phyloP scores from a whole-genome alignment of 805 yeast genomes.

The Yarrowia keelungensis region DNA sequence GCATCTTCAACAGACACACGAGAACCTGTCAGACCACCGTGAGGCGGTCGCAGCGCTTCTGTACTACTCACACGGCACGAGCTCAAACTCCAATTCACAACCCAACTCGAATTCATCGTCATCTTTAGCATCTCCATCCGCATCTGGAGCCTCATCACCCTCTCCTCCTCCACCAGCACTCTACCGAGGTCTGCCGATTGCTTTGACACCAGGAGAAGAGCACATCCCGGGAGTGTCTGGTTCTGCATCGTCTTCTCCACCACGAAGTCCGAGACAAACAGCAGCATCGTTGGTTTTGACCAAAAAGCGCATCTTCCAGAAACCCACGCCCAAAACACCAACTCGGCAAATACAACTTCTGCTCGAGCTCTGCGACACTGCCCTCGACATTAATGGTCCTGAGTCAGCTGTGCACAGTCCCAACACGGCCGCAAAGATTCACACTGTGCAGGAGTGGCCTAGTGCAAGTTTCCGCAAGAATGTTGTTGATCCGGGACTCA shows the following conservation, averaged over 20 bases:
- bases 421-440: conserved; percentile 25
- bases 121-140: conserved; percentile 22
- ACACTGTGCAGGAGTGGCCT: conserved; percentile 37
- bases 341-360: conserved; percentile 57
- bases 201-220: conserved; percentile 27
- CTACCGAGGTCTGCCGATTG: conserved; percentile 18
- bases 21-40: conserved; percentile 73
- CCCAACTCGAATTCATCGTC: conserved; percentile 11
- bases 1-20: conserved; percentile 76
- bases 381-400: conserved; percentile 75
- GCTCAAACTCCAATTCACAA: neutral
- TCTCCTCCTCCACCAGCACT: conserved; percentile 28
- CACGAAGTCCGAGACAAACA: conserved; percentile 37
- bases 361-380: conserved; percentile 73
- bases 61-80: conserved; percentile 48
- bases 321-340: conserved; percentile 51
- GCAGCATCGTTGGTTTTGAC: conserved; percentile 42
- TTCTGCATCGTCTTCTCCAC: conserved; percentile 37
- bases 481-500: conserved; percentile 60
- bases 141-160: conserved; percentile 14
- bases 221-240: conserved; percentile 15
- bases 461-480: conserved; percentile 29
- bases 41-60: conserved; percentile 53
- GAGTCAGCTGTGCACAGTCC: conserved; percentile 49
- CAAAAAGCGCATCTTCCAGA: conserved; percentile 44